A percentile compares a stretch with the other conserved stretches of the same genome.
phyloP scores from a whole-genome alignment of 2,329 filamentous ascomycete genomes.

The Microdochium trichocladiopsis region DNA sequence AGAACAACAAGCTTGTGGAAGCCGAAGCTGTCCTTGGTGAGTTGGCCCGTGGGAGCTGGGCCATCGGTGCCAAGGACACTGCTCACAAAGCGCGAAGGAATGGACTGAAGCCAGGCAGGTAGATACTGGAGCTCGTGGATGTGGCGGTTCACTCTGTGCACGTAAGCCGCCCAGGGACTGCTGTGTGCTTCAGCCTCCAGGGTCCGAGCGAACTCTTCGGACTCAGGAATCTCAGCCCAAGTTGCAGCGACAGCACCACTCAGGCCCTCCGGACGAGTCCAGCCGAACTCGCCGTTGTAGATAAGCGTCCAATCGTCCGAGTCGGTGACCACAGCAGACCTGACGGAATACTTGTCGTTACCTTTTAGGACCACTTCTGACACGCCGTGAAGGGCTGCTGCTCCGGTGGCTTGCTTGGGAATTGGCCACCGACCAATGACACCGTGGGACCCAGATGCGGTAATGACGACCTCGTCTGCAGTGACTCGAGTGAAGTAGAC shows the following conservation, averaged over 20 bases:
- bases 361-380: constrained; percentile 77
- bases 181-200: constrained; percentile 82
- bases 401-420: constrained; percentile 31
- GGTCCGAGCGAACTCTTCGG: constrained; percentile 69
- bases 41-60: constrained; percentile 31
- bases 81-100: constrained; percentile 63
- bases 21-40: constrained; percentile 71
- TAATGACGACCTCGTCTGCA: constrained; percentile 62
- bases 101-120: constrained; percentile 61
- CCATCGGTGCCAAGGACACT: constrained; percentile 54
- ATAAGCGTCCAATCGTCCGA: constrained; percentile 75
- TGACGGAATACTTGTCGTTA: constrained; percentile 63
- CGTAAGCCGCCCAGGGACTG: constrained; percentile 73
- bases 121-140: constrained; percentile 69
- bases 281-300: constrained; percentile 72
- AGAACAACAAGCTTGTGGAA: constrained; percentile 81
- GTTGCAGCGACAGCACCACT: constrained; percentile 72
- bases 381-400: constrained; percentile 56
- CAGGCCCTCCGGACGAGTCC: constrained; percentile 77
- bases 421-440: constrained; percentile 68
- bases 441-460: constrained; percentile 71
- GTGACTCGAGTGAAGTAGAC: constrained; percentile 86
- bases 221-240: constrained; percentile 71
- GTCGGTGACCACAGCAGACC: constrained; percentile 63
- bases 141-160: constrained; percentile 81